Conservation (phyloP, 805 yeast genomes). For the Yarrowia sp. region DNA sequence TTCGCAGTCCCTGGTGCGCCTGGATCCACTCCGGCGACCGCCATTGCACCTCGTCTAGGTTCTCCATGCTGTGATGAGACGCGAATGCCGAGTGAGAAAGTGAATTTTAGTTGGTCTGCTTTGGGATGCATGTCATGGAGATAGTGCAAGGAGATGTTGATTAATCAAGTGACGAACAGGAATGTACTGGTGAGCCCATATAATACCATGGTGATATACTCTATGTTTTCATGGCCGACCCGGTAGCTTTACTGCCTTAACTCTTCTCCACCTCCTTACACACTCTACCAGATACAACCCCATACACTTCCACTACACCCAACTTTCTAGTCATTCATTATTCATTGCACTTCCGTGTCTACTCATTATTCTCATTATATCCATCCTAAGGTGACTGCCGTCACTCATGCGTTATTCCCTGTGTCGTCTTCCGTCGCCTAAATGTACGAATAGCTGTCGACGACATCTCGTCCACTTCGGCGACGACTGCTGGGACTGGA, state of each 20-base stretch:
- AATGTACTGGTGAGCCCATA: too few relatives aligned
- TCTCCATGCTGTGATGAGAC: slow-evolving; percentile 29
- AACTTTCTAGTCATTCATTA: too few relatives aligned
- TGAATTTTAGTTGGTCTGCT: neutral
- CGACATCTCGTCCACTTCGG: neutral
- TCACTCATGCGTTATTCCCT: neutral
- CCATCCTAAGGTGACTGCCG: neutral
- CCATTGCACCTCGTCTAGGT: slow-evolving; percentile 92
- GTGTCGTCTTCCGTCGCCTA: too few relatives aligned
- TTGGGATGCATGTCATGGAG: neutral
- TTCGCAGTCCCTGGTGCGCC: slow-evolving; percentile 70
- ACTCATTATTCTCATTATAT: neutral
- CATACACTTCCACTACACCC: too few relatives aligned
- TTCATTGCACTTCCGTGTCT: slow-evolving; percentile 7
- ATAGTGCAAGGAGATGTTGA: neutral
- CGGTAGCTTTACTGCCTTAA: too few relatives aligned
- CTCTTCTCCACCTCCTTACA: too few relatives aligned
- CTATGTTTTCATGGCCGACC: too few relatives aligned
- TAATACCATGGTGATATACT: too few relatives aligned
- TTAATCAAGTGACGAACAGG: too few relatives aligned
- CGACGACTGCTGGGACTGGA: slow-evolving; percentile 22
- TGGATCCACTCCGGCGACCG: slow-evolving; percentile 97
- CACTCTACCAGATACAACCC: too few relatives aligned
- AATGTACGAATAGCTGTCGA: slow-evolving; percentile 19
- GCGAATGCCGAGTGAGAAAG: neutral